phyloP scores from a whole-genome alignment of 805 yeast genomes.

The Candida caryicola region DNA sequence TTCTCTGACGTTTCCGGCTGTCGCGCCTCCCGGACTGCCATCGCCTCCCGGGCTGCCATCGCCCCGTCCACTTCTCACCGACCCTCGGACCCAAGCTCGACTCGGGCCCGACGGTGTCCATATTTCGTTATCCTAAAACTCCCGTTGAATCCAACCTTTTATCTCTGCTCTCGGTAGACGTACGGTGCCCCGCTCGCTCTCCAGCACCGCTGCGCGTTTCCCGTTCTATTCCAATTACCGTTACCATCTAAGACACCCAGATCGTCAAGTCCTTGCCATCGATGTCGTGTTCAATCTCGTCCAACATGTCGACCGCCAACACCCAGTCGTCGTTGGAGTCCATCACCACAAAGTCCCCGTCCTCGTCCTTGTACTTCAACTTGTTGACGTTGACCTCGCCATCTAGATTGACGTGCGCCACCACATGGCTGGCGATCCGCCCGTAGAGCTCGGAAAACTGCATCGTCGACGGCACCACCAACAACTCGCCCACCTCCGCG shows the following conservation, averaged over 20 bases:
- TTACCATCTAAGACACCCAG: constrained; percentile 8
- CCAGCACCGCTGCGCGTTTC: too few relatives aligned
- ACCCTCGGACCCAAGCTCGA: too few relatives aligned
- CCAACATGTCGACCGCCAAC: constrained; percentile 68
- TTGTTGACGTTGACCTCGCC: constrained; percentile 51
- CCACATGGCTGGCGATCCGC: constrained; percentile 52
- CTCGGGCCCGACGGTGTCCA: too few relatives aligned
- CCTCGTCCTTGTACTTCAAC: constrained; percentile 87
- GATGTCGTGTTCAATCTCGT: constrained; percentile 25
- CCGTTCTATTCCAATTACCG: too few relatives aligned
- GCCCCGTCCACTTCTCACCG: too few relatives aligned
- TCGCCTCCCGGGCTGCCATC: too few relatives aligned
- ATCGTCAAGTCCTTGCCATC: constrained; percentile 4
- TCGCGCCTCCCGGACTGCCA: too few relatives aligned
- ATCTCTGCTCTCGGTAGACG: too few relatives aligned
- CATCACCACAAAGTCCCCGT: constrained; percentile 87
- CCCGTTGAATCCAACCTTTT: too few relatives aligned
- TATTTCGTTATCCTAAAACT: too few relatives aligned
- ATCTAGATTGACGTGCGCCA: constrained; percentile 50
- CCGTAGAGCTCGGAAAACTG: constrained; percentile 56
- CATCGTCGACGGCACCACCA: constrained; percentile 26
- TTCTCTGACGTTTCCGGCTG: too few relatives aligned
- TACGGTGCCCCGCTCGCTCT: too few relatives aligned
- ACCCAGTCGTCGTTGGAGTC: constrained; percentile 85
- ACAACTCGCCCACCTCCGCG: constrained; percentile 25